These are phyloP conservation scores for Ogataea nakhonphanomensis DNA, from an alignment of 805 yeast species.

Conservation along the genomic window DNA sequence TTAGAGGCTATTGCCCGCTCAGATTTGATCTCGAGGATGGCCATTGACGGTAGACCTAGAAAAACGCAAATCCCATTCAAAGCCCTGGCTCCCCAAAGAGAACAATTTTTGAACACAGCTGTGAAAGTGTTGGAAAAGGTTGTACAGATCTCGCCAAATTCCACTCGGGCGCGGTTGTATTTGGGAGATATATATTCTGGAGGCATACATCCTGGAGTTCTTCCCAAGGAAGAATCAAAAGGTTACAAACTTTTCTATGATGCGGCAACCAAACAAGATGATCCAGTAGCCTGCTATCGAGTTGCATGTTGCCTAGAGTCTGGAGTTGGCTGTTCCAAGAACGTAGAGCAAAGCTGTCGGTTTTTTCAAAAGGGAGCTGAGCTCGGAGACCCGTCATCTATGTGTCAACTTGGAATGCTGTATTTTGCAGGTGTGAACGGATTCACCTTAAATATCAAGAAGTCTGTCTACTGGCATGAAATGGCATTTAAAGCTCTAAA, in stretches of 20 bases:
- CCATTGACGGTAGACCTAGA: slow-evolving; percentile 45
- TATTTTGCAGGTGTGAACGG: slow-evolving; percentile 42
- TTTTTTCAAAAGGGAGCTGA: slow-evolving; percentile 61
- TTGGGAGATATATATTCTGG: slow-evolving; percentile 61
- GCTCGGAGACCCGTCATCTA: slow-evolving; percentile 59
- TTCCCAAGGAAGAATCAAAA: slow-evolving; percentile 51
- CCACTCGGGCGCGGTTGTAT: slow-evolving; percentile 55
- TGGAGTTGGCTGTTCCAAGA: slow-evolving; percentile 51
- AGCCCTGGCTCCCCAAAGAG: slow-evolving; percentile 49
- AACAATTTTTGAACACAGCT: slow-evolving; percentile 54
- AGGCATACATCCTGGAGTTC: slow-evolving; percentile 43
- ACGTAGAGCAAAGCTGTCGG: slow-evolving; percentile 43
- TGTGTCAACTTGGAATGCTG: slow-evolving; percentile 72
- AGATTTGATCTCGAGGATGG: slow-evolving; percentile 40
- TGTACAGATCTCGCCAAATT: slow-evolving; percentile 41
- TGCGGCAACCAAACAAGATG: slow-evolving; percentile 52
- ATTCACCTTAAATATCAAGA: slow-evolving; percentile 25
- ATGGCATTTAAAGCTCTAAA: slow-evolving; percentile 27
- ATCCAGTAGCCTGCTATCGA: slow-evolving; percentile 61
- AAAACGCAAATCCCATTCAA: slow-evolving; percentile 38
- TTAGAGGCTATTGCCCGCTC: slow-evolving; percentile 45
- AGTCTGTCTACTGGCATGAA: slow-evolving; percentile 29
- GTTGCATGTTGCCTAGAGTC: slow-evolving; percentile 70
- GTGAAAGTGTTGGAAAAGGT: slow-evolving; percentile 58
- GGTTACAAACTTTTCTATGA: slow-evolving; percentile 59